A percentile compares a stretch with the other conserved stretches of the same genome.
Evolutionary conservation across 495 filamentous ascomycete species (phyloP).

Genomic region (Podospora conica): DNA sequence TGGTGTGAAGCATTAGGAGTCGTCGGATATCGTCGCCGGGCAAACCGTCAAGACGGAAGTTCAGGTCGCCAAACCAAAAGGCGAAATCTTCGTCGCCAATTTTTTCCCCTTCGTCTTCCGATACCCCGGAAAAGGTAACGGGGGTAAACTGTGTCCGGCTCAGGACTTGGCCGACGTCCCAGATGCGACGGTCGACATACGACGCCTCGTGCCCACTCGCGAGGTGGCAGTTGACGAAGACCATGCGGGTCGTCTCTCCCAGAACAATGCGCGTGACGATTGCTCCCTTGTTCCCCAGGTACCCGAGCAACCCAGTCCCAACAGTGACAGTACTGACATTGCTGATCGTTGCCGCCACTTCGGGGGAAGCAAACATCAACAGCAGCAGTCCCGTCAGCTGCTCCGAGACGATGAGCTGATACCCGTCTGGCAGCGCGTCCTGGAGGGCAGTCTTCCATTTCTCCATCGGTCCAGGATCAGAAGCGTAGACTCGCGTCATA

Average conservation of each 20-base stretch:
- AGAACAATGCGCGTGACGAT: constrained; percentile 75
- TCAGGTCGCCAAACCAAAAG: constrained; percentile 96
- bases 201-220: constrained; percentile 75
- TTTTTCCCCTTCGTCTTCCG: constrained; percentile 51
- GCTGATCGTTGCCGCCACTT: constrained; percentile 61
- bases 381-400: constrained; percentile 83
- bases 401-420: constrained; percentile 67
- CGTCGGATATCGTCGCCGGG: constrained; percentile 85
- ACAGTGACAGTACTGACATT: constrained; percentile 72
- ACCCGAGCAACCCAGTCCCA: constrained; percentile 83
- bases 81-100: constrained; percentile 88
- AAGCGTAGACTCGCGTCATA: constrained; percentile 56
- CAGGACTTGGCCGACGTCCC: constrained; percentile 78
- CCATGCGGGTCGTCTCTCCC: constrained; percentile 80
- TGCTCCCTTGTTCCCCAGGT: constrained; percentile 94
- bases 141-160: constrained; percentile 68
- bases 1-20: constrained; percentile 74
- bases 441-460: constrained; percentile 74
- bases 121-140: constrained; percentile 52
- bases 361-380: constrained; percentile 78
- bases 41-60: constrained; percentile 85
- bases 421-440: constrained; percentile 67
- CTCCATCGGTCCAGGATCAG: constrained; percentile 58
- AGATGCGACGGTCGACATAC: constrained; percentile 76
- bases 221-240: constrained; percentile 88